Conservation (phyloP, 768 basidiomycete species). For the Kwoniella mangroviensis region DNA sequence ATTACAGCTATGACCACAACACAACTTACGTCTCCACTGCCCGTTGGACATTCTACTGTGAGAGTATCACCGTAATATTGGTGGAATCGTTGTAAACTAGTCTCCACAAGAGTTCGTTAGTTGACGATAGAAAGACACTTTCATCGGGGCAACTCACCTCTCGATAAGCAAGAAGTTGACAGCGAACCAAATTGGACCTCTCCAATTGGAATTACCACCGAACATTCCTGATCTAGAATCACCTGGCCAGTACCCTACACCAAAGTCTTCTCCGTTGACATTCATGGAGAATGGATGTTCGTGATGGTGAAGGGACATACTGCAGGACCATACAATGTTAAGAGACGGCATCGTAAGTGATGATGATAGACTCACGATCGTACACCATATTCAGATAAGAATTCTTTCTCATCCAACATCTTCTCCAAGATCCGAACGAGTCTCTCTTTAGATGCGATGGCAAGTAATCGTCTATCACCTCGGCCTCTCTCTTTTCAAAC, state of each 20-base stretch:
- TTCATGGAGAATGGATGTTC: constrained; percentile 93
- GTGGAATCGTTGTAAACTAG: constrained; percentile 84
- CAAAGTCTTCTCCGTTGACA: constrained; percentile 87
- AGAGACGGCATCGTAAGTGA: neutral
- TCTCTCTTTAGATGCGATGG: constrained; percentile 88
- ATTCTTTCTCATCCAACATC: constrained; percentile 97
- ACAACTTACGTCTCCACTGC: constrained; percentile 73
- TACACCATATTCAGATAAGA: constrained; percentile 92
- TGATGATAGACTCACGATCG: constrained; percentile 72
- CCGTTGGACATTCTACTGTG: constrained; percentile 93
- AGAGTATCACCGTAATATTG: constrained; percentile 89
- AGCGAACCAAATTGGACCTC: constrained; percentile 88
- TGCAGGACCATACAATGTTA: constrained; percentile 48
- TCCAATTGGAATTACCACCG: constrained; percentile 88
- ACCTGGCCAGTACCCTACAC: constrained; percentile 96
- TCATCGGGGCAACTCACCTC: constrained; percentile 53
- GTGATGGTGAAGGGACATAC: constrained; percentile 86
- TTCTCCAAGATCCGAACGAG: constrained; percentile 85
- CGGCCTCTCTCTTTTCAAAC: constrained; percentile 82
- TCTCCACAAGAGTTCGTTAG: neutral
- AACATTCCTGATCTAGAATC: constrained; percentile 90
- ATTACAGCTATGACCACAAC: neutral
- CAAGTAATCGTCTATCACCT: constrained; percentile 84
- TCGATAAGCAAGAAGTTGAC: constrained; percentile 96
- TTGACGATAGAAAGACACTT: neutral